A percentile compares a stretch with the other conserved stretches of the same genome.
Evolutionary conservation across 2,329 filamentous ascomycete species (phyloP).

Genomic region (Cercospora zeina): DNA sequence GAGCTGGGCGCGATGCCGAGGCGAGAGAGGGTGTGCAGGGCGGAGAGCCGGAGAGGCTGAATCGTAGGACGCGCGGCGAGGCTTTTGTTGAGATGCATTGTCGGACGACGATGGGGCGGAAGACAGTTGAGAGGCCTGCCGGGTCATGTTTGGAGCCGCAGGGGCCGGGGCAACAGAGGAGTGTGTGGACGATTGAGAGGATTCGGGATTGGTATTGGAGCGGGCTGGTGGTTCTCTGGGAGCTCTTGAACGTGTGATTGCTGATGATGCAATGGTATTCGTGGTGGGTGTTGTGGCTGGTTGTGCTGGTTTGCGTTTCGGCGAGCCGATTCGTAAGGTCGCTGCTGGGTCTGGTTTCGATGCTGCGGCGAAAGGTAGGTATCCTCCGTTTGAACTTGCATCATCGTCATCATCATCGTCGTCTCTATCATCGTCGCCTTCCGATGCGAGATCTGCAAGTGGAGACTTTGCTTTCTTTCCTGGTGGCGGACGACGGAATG

Average conservation of each 20-base stretch:
- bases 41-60: constrained; percentile 13
- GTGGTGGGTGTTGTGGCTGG: background rate
- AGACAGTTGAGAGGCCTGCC: constrained; percentile 20
- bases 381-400: constrained; percentile 52
- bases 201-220: constrained; percentile 21
- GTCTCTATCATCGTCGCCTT: constrained; percentile 40
- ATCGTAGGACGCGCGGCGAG: constrained; percentile 18
- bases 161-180: constrained; percentile 51
- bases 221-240: constrained; percentile 13
- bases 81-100: background rate
- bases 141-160: constrained; percentile 10
- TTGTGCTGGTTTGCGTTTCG: constrained; percentile 18
- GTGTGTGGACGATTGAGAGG: constrained; percentile 25
- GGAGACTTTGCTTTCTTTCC: constrained; percentile 22
- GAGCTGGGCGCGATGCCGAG: constrained; percentile 61
- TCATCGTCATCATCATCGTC: constrained; percentile 45
- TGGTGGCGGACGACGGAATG: constrained; percentile 41
- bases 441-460: constrained; percentile 25
- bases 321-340: constrained; percentile 25
- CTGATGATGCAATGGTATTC: background rate
- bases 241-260: background rate
- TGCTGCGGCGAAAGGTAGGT: constrained; percentile 47
- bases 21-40: constrained; percentile 43
- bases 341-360: constrained; percentile 32
- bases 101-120: constrained; percentile 8